Percentiles rank a stretch among this genome's conserved stretches.
phyloP scores from a whole-genome alignment of 176 grass and related monocot genomes.

The Saccharum spontaneum region DNA sequence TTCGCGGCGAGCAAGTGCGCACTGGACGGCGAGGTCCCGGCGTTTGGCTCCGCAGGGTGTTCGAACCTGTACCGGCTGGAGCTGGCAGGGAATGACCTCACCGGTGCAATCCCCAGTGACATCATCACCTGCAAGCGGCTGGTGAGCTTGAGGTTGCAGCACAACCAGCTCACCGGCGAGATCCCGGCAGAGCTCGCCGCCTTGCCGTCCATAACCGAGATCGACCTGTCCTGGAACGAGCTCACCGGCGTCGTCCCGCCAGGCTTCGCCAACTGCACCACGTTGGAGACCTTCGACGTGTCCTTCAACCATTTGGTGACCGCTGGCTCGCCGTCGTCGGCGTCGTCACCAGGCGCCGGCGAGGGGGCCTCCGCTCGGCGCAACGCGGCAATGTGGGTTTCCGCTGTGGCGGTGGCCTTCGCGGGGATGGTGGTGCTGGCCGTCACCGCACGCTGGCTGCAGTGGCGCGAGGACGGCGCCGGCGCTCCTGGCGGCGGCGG shows the following conservation, averaged over 20 bases:
- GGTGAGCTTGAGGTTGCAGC: constrained; percentile 72
- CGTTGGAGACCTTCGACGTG: constrained; percentile 80
- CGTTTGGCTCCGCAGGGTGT: constrained; percentile 59
- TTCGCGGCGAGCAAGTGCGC: constrained; percentile 57
- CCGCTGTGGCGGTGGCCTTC: constrained; percentile 58
- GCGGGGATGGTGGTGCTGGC: constrained; percentile 65
- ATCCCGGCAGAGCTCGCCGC: constrained; percentile 62
- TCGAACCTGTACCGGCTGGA: constrained; percentile 77
- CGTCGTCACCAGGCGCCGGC: neutral
- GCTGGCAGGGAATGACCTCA: constrained; percentile 60
- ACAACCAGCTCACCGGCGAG: constrained; percentile 59
- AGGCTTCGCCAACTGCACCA: constrained; percentile 71
- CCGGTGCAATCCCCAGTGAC: constrained; percentile 57
- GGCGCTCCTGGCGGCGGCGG: neutral
- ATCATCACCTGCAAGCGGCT: constrained; percentile 58
- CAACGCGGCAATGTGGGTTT: constrained; percentile 53
- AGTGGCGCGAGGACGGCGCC: constrained; percentile 24
- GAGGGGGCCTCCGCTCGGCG: neutral
- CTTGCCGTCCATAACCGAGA: constrained; percentile 82
- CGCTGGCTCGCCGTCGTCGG: constrained; percentile 14
- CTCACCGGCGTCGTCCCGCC: constrained; percentile 66
- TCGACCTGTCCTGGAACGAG: constrained; percentile 80
- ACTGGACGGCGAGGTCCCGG: constrained; percentile 50
- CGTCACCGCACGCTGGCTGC: constrained; percentile 62
- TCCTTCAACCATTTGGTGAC: constrained; percentile 65